Base-by-base conservation (phyloP, 495 filamentous ascomycete species). In the Cercophora sp. region DNA sequence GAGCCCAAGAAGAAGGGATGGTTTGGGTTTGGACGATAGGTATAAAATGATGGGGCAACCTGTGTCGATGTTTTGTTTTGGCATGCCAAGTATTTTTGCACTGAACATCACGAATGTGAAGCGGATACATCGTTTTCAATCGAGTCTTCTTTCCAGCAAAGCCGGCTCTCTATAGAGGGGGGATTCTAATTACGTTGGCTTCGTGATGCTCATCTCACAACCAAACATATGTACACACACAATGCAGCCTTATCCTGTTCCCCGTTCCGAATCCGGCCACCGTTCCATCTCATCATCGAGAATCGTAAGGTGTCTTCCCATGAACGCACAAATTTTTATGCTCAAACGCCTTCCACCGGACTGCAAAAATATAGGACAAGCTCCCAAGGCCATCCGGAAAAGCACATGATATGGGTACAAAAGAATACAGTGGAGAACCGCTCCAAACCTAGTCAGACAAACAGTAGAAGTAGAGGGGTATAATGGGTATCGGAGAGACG, bases 21-120 rank as follows among this genome's bases (percentile, higher is more conserved):
- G 91, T 94, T 94, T 72, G 85, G 88, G 0, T 95, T 94, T 75
- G 88, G 90, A 24, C 76, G 89, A 66, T 91, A 73, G 65, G n/a
- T n/a, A n/a, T n/a, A n/a, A n/a, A n/a, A n/a, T n/a, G n/a, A n/a
- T n/a, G n/a, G n/a, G n/a, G n/a, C n/a, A n/a, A n/a, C n/a, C n/a
- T n/a, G n/a, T n/a, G n/a, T n/a, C n/a, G n/a, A n/a, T n/a, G n/a
- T n/a, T n/a, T n/a, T n/a, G n/a, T n/a, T n/a, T n/a, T n/a, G n/a
- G n/a, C n/a, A n/a, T n/a, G n/a, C n/a, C n/a, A n/a, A n/a, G n/a
- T n/a, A n/a, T n/a, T n/a, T n/a, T n/a, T n/a, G n/a, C n/a, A n/a
- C n/a, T n/a, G n/a, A n/a, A n/a, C n/a, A n/a, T n/a, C n/a, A n/a
- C n/a, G n/a, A n/a, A n/a, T n/a, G n/a, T n/a, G n/a, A n/a, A n/a